Evolutionary conservation across 2,329 filamentous ascomycete genomes (phyloP), one percentile per base, ranked within the genome.

Genomic region (Amauroascus niger): DNA sequence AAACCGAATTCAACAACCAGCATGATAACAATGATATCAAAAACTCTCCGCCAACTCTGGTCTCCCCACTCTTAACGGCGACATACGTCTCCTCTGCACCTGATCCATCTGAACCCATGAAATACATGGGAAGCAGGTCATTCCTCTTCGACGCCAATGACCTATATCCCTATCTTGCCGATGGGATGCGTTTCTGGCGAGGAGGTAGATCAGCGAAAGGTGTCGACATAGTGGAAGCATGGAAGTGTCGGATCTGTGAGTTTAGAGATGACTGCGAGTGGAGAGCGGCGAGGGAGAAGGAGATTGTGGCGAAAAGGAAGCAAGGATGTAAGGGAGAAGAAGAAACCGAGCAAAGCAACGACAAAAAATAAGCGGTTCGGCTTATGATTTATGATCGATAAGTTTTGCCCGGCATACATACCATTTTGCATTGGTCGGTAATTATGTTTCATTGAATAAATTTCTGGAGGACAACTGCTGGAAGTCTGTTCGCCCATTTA

Each of bases 181-280:
- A 80, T 2, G 83, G 86, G 58, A 81, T 96, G 79, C 67, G 76
- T n/a, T 96, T 88, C 88, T 97, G 91, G 91, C 81, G 79, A 30
- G 91, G 90, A 0, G 75, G 85, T 61, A 74, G 90, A 14, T 71
- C 78, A 48, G 81, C 89, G 0, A 76, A 77, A 6, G 91, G 91
- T 0, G 90, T 96, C 2, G 76, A 80, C 6, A 78, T 94, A 6
- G 84, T 90, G 63, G 90, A 96, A 61, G 87, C 88, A 0, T 95
- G 85, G 72, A 97, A 96, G 67, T 97, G 91, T 66, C 74, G 81
- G 18, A 81, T 77, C 22, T 97, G 91, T 64, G 88, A 95, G 60
- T 96, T 96, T 67, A 80, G 78, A 0, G 83, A 87, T 1, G 76
- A 74, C 1, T 97, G 91, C 66, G 77, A 79, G 11, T 97, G 91